phyloP scores from a whole-genome alignment of 352 stramenopile genomes.

The Peronospora belbahrii region DNA sequence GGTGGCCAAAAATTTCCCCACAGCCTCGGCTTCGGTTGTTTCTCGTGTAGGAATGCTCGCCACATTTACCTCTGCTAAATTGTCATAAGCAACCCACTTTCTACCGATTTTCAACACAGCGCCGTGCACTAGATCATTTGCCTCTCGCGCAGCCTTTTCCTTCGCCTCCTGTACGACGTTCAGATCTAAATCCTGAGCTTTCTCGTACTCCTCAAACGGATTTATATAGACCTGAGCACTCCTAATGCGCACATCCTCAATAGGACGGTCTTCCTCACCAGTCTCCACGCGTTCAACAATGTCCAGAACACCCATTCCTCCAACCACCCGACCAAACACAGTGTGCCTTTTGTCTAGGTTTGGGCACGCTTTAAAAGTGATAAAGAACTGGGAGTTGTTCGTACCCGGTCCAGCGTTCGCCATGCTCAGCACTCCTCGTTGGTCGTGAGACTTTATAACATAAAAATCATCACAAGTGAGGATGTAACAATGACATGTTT shows the following conservation, averaged over 20 bases:
- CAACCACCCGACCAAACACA: constrained; percentile 93
- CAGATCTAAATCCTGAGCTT: constrained; percentile 42
- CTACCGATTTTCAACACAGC: constrained; percentile 72
- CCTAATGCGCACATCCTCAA: constrained; percentile 77
- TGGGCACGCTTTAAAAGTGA: constrained; percentile 93
- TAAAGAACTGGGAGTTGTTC: constrained; percentile 98
- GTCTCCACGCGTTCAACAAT: constrained; percentile 73
- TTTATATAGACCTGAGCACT: constrained; percentile 80
- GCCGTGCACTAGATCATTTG: constrained; percentile 44
- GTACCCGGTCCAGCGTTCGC: constrained; percentile 94
- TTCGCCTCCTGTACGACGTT: constrained; percentile 52
- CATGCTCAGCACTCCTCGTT: constrained; percentile 91
- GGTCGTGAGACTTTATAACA: constrained; percentile 65
- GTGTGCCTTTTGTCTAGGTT: constrained; percentile 98
- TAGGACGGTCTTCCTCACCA: constrained; percentile 71
- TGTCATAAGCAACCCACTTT: constrained; percentile 77
- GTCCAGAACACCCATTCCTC: constrained; percentile 83
- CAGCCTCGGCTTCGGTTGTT: constrained; percentile 38
- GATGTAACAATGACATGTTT: not conserved
- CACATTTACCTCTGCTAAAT: constrained; percentile 45
- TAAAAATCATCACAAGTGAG: constrained; percentile 6
- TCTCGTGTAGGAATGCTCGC: constrained; percentile 36
- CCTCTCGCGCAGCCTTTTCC: constrained; percentile 42
- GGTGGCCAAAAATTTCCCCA: constrained; percentile 66
- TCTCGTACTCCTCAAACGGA: constrained; percentile 84